These are phyloP conservation scores for Penium margaritaceum DNA, from an alignment of 139 green algal genomes.

Conservation along the genomic window DNA sequence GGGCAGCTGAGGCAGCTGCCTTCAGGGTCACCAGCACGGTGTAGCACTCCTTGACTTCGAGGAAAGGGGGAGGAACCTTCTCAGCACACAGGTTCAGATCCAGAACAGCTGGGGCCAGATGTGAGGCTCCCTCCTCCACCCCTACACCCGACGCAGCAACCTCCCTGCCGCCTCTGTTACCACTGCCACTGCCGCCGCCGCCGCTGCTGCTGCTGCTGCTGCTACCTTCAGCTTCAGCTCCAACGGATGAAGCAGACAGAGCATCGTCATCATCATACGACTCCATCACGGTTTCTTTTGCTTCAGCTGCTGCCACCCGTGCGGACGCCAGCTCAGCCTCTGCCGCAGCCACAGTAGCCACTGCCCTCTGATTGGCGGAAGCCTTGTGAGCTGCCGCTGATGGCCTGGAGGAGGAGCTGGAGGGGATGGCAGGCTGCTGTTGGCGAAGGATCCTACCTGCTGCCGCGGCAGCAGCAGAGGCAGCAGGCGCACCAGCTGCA, in stretches of 20 bases:
- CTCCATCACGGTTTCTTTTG: background rate
- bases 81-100: conserved; percentile 14
- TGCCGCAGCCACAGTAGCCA: too few species aligned
- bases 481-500: too few species aligned
- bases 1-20: background rate
- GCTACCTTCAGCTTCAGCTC: background rate
- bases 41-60: conserved; percentile 17
- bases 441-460: too few species aligned
- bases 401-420: too few species aligned
- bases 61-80: background rate
- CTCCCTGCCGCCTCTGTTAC: background rate
- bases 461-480: too few species aligned
- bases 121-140: background rate
- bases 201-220: background rate
- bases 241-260: background rate
- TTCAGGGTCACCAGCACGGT: conserved; percentile 24
- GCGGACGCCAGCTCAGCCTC: too few species aligned
- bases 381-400: too few species aligned
- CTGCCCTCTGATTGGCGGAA: too few species aligned
- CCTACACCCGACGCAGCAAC: background rate
- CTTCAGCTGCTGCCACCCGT: background rate
- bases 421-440: too few species aligned
- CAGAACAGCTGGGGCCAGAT: background rate
- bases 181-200: background rate
- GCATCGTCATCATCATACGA: background rate